Base-by-base conservation (phyloP, 106 monocot genomes). In the Phalaenopsis equestris region DNA sequence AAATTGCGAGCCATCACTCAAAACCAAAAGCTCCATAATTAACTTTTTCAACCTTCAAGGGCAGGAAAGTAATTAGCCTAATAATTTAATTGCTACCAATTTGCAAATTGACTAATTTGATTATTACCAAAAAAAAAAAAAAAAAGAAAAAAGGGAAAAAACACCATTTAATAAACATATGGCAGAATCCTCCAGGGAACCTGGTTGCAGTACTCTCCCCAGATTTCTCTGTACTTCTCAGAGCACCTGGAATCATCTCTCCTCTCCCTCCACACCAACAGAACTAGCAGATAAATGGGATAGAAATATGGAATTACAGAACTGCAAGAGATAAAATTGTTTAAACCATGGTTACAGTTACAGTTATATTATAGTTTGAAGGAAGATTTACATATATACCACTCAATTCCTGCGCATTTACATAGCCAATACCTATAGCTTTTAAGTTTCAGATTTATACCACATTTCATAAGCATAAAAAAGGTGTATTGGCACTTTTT, bases 261-360 rank as follows among this genome's bases (percentile, higher is more conserved):
- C 58, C 98, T 91, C 89, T 98, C 98, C 81, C 98, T 92, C 98
- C 98, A 98, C 65, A 98, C 80, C 7, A 98, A 92, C 73, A 98
- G 84, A 84, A 91, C 88, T 76, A 98, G 83, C 23, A 98, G 92
- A 80, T 98, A 98, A 18, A 79, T 85, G 3, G 98, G 98, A 77
- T 98, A 98, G 79, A 98, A 98, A 84, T 94, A 98, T 2, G 98
- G 98, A 70, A 98, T 91, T 75, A 87, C 78, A 30, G 98, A 98
- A n/a, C 98, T 98, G 89, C 78, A 88, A 39, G 43, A 42, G 21
- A 12, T 21, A 64, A 14, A 23, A 55, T 8, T 6, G 18, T 11
- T 47, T 68, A 42, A 14, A 55, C 56, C 14, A 78, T 73, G 3
- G 72, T 16, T 42, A 21, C 23, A 16, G n/a, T 74, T 70, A 19